Conservation (phyloP, 2,329 filamentous ascomycete genomes). For the Epichloe scottii region DNA sequence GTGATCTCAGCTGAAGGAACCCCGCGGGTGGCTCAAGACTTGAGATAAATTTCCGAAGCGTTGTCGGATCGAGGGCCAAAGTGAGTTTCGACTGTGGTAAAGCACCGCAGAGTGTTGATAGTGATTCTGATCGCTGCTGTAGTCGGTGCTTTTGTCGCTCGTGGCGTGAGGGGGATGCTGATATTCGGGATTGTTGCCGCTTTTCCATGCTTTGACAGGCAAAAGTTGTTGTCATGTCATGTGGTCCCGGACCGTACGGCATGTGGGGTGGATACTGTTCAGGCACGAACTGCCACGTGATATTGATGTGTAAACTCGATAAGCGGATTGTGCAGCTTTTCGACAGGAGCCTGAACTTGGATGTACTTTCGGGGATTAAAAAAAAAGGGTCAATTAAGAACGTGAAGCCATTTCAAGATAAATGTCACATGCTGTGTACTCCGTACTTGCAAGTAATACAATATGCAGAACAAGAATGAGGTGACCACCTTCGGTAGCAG, state of each 20-base stretch:
- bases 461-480: not conserved
- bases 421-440: not conserved
- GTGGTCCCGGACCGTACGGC: not conserved
- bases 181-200: not conserved
- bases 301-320: not conserved
- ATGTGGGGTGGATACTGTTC: constrained; percentile 1
- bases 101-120: too few relatives aligned
- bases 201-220: not conserved
- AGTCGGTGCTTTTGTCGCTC: not conserved
- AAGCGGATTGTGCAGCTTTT: not conserved
- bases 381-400: not conserved
- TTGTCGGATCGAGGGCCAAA: not conserved
- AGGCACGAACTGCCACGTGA: constrained; percentile 2
- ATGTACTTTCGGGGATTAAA: not conserved
- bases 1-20: not conserved
- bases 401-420: not conserved
- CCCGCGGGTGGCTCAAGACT: constrained; percentile 1
- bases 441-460: not conserved
- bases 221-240: constrained; percentile 4
- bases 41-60: not conserved
- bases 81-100: not conserved
- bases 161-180: not conserved
- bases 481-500: not conserved
- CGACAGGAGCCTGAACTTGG: not conserved
- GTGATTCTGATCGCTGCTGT: not conserved